A percentile compares a stretch with the other conserved stretches of the same genome.
Conservation (phyloP, 1,139 yeast species). For the Eremothecium sinecaudum region DNA sequence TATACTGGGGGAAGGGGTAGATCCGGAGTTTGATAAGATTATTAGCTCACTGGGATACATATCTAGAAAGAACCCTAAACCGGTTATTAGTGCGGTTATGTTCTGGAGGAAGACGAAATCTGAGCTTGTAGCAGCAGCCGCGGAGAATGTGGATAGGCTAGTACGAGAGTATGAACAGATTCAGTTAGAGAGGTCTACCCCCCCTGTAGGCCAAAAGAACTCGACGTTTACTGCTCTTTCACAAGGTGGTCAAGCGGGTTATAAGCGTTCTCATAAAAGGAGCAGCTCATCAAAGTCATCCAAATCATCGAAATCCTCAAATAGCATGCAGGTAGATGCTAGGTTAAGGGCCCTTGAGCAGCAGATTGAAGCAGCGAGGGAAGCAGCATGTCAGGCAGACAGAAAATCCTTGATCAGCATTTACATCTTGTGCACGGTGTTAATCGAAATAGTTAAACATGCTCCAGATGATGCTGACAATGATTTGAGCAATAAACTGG, state of each 20-base stretch:
- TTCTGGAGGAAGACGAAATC: slow-evolving; percentile 92
- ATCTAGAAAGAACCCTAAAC: slow-evolving; percentile 83
- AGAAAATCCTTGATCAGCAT: slow-evolving; percentile 79
- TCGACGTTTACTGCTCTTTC: slow-evolving; percentile 17
- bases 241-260: slow-evolving; percentile 23
- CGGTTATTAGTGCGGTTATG: slow-evolving; percentile 96
- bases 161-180: slow-evolving; percentile 23
- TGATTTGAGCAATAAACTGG: slow-evolving; percentile 74
- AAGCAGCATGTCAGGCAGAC: slow-evolving; percentile 74
- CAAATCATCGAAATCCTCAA: slow-evolving; percentile 11
- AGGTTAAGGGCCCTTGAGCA: slow-evolving; percentile 29
- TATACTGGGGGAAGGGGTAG: slow-evolving; percentile 79
- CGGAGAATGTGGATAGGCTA: slow-evolving; percentile 41
- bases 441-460: slow-evolving; percentile 87
- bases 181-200: slow-evolving; percentile 2
- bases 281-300: slow-evolving; percentile 33
- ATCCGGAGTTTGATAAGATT: slow-evolving; percentile 75
- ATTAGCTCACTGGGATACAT: slow-evolving; percentile 82
- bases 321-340: slow-evolving; percentile 17
- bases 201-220: slow-evolving; percentile 11
- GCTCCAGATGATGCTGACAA: slow-evolving; percentile 70
- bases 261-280: slow-evolving; percentile 32
- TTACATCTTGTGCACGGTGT: slow-evolving; percentile 82
- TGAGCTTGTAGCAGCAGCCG: slow-evolving; percentile 73
- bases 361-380: slow-evolving; percentile 50